Evolutionary conservation across 1,139 yeast genomes (phyloP).

Genomic region (Taphrina wiesneri): DNA sequence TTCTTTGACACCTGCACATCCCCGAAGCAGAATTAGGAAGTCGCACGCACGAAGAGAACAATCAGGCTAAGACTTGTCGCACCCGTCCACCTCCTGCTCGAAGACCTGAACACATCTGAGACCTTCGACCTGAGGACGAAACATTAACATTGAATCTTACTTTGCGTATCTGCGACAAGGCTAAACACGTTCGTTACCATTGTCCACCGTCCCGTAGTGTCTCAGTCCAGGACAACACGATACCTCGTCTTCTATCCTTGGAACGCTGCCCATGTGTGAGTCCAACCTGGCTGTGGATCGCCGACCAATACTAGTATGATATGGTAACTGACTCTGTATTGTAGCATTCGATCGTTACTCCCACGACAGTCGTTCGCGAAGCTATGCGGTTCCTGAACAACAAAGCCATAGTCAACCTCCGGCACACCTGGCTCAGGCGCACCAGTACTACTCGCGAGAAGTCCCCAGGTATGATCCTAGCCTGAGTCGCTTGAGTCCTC

Average conservation of each 20-base stretch:
- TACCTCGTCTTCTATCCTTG: not conserved
- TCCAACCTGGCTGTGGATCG: not conserved
- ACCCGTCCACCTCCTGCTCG: not conserved
- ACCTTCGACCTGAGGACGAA: slow-evolving; percentile 1
- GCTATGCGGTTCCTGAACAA: not conserved
- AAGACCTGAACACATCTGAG: not conserved
- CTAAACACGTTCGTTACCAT: not conserved
- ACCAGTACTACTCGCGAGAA: slow-evolving; percentile 19
- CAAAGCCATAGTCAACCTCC: not conserved
- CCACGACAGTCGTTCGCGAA: slow-evolving; percentile 4
- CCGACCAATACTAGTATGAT: not conserved
- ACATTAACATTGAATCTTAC: not conserved
- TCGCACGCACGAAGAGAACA: not conserved
- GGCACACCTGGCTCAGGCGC: not conserved
- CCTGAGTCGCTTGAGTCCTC: not conserved
- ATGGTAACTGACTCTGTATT: not conserved
- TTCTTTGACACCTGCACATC: slow-evolving; percentile 5
- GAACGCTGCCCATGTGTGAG: not conserved
- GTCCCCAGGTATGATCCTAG: slow-evolving; percentile 28
- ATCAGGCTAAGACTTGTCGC: slow-evolving; percentile 11
- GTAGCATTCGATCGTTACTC: slow-evolving; percentile 16
- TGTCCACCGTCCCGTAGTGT: not conserved
- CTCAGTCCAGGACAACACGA: not conserved
- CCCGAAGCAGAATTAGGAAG: not conserved
- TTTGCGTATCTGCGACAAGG: not conserved